A percentile compares a stretch with the other conserved stretches of the same genome.
Evolutionary conservation across 2,329 filamentous ascomycete genomes (phyloP).

Genomic region (Ilyonectria destructans): DNA sequence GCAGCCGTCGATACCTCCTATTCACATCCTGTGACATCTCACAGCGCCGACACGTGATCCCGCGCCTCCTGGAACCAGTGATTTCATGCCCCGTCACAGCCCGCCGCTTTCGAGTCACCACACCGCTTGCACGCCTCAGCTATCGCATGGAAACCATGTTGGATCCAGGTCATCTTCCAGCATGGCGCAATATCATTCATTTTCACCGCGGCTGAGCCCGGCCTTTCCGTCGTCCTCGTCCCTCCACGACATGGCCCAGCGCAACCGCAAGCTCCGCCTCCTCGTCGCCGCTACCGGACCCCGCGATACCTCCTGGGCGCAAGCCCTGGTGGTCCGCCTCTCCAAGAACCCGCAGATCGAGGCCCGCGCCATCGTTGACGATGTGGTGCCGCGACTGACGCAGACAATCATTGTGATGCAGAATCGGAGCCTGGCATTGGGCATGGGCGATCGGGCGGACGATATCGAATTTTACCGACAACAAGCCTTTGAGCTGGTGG

Average conservation of each 20-base stretch:
- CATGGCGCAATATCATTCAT: conserved; percentile 55
- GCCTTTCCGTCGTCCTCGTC: conserved; percentile 55
- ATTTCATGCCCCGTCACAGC: conserved; percentile 54
- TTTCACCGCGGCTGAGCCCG: conserved; percentile 52
- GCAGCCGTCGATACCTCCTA: neutral
- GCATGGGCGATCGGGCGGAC: conserved; percentile 56
- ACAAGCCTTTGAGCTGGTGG: conserved; percentile 78
- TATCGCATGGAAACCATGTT: conserved; percentile 52
- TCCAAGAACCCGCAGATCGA: conserved; percentile 77
- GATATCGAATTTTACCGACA: conserved; percentile 68
- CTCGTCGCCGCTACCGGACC: conserved; percentile 78
- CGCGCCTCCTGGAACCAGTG: conserved; percentile 45
- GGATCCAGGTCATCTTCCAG: conserved; percentile 47
- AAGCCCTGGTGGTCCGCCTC: conserved; percentile 77
- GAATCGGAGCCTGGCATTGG: conserved; percentile 63
- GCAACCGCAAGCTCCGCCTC: conserved; percentile 69
- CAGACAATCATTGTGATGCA: conserved; percentile 75
- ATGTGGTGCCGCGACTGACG: conserved; percentile 74
- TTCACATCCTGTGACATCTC: conserved; percentile 13
- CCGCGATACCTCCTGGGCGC: conserved; percentile 76
- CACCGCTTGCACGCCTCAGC: conserved; percentile 49
- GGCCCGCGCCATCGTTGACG: conserved; percentile 75
- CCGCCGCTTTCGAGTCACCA: conserved; percentile 44
- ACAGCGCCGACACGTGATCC: conserved; percentile 44
- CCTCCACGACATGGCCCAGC: conserved; percentile 55